phyloP scores from a whole-genome alignment of 2,329 filamentous ascomycete genomes.

The Aspergillus persii region DNA sequence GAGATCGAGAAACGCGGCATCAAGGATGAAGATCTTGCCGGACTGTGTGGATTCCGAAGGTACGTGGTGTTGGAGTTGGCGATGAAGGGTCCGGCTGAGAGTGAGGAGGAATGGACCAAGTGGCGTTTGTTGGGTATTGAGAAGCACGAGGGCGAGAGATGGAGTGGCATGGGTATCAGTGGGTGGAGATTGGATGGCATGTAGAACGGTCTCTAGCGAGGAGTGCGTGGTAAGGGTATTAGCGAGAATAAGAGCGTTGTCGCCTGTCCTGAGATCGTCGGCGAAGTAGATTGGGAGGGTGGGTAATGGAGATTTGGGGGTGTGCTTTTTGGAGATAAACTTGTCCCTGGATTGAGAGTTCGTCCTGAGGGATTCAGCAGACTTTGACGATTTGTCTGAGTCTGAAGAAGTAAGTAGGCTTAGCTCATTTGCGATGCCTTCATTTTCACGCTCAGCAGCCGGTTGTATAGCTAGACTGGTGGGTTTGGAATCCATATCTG shows the following conservation, averaged over 20 bases:
- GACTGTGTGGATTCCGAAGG: not conserved
- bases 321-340: not conserved
- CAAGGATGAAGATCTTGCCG: constrained; percentile 36
- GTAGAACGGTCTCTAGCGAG: not conserved
- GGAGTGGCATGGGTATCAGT: not conserved
- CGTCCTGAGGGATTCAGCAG: no score
- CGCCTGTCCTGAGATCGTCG: not conserved
- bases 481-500: not conserved
- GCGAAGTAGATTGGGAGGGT: not conserved
- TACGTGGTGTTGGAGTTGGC: constrained; percentile 2
- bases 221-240: not conserved
- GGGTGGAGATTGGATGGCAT: constrained; percentile 6
- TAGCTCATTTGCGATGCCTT: not conserved
- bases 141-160: constrained; percentile 29
- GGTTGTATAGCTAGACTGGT: not conserved
- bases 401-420: not conserved
- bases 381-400: no score
- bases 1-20: constrained; percentile 22
- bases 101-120: constrained; percentile 25
- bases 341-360: no score
- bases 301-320: not conserved
- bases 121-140: constrained; percentile 18
- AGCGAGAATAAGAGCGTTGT: not conserved
- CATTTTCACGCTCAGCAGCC: not conserved
- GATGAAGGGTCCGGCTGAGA: constrained; percentile 18